phyloP scores from a whole-genome alignment of 768 basidiomycete species.

The Boletus rubescentipes region DNA sequence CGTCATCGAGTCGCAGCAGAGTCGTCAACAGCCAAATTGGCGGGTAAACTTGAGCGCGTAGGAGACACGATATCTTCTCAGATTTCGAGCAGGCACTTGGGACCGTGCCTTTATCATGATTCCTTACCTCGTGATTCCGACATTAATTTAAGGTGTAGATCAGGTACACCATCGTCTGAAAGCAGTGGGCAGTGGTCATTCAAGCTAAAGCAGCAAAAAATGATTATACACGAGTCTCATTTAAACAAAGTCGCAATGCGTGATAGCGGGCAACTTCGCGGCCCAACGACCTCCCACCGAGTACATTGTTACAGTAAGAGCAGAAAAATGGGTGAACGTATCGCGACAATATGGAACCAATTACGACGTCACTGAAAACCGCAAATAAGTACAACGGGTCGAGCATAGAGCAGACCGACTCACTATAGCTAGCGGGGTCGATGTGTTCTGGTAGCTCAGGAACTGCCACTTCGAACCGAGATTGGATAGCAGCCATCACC shows the following conservation, averaged over 20 bases:
- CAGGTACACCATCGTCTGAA: too few species aligned
- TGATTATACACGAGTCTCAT: not conserved
- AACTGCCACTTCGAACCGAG: conserved; percentile 95
- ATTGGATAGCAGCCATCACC: conserved; percentile 93
- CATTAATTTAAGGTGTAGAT: too few species aligned
- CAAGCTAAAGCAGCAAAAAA: too few species aligned
- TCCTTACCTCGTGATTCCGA: too few species aligned
- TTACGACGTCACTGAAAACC: conserved; percentile 45
- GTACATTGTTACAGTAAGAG: conserved; percentile 25
- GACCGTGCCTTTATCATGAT: too few species aligned
- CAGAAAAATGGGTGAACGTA: conserved; percentile 7
- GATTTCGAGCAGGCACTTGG: too few species aligned
- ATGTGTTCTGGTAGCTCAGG: conserved; percentile 93
- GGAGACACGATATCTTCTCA: too few species aligned
- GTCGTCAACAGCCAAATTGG: too few species aligned
- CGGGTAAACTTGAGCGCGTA: too few species aligned
- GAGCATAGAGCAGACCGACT: conserved; percentile 33
- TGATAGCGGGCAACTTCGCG: conserved; percentile 1
- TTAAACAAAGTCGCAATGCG: conserved; percentile 7
- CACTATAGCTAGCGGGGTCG: conserved; percentile 94
- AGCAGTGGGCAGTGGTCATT: too few species aligned
- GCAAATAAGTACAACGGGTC: not conserved
- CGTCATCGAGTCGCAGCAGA: too few species aligned
- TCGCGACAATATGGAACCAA: conserved; percentile 19
- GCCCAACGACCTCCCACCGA: conserved; percentile 10